phyloP scores from a whole-genome alignment of 2,329 filamentous ascomycete species.

The Huntiella moniliformis region DNA sequence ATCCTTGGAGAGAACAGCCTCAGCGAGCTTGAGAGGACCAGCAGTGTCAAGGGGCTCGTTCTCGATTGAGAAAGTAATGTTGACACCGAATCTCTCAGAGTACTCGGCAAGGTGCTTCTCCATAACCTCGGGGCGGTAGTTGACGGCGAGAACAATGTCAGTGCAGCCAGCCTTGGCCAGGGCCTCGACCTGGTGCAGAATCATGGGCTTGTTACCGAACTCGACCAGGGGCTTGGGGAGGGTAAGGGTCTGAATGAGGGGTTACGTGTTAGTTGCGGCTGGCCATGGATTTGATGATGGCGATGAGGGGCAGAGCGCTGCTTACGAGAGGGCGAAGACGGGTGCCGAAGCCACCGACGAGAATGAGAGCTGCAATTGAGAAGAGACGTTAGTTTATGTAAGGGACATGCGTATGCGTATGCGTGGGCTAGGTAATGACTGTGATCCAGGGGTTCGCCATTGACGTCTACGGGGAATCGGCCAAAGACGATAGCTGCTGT shows the following conservation, averaged over 20 bases:
- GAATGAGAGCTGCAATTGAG: slow-evolving; percentile 61
- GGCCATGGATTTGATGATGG: not conserved
- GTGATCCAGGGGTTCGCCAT: not conserved
- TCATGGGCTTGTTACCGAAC: slow-evolving; percentile 98
- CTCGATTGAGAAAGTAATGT: slow-evolving; percentile 94
- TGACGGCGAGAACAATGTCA: slow-evolving; percentile 93
- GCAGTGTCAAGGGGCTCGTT: slow-evolving; percentile 88
- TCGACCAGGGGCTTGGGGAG: slow-evolving; percentile 91
- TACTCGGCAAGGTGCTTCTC: slow-evolving; percentile 88
- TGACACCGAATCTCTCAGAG: slow-evolving; percentile 78
- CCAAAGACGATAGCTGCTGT: not conserved
- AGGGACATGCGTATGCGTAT: not conserved
- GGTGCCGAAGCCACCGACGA: slow-evolving; percentile 97
- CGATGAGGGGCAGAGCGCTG: slow-evolving; percentile 3
- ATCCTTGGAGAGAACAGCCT: slow-evolving; percentile 81
- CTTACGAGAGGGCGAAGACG: slow-evolving; percentile 87
- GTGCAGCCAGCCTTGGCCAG: slow-evolving; percentile 86
- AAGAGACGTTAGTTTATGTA: slow-evolving; percentile 2
- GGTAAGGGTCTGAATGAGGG: slow-evolving; percentile 56
- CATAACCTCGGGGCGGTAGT: slow-evolving; percentile 98
- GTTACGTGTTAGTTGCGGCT: slow-evolving; percentile 1
- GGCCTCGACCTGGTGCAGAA: slow-evolving; percentile 91
- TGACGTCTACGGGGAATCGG: not conserved
- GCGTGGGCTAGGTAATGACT: not conserved
- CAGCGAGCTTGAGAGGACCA: slow-evolving; percentile 85